Evolutionary conservation across 1,284 basidiomycete genomes (phyloP).

Genomic region (Moesziomyces aphidis): DNA sequence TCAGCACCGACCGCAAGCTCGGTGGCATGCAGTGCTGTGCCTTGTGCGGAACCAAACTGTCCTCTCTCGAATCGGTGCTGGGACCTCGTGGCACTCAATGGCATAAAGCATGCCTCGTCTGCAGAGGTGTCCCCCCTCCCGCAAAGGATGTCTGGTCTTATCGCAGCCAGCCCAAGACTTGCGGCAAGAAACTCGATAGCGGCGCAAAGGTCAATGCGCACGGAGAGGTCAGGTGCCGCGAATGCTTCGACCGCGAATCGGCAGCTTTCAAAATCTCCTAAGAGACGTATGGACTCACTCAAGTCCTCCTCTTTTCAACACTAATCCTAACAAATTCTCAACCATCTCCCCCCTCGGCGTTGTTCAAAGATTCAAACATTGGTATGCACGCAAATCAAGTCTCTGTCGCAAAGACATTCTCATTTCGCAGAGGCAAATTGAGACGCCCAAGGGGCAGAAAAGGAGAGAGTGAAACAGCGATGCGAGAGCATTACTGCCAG

Average conservation of each 20-base stretch:
- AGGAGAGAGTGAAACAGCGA: not conserved
- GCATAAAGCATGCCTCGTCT: slow-evolving; percentile 53
- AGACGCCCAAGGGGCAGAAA: not conserved
- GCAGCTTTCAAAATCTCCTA: slow-evolving; percentile 15
- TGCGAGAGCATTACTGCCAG: not conserved
- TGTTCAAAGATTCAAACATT: not conserved
- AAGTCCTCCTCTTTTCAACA: slow-evolving; percentile 1
- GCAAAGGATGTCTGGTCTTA: not conserved
- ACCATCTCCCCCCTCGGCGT: too few species aligned
- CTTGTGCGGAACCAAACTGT: slow-evolving; percentile 42
- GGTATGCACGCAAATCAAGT: not conserved
- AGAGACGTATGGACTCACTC: not conserved
- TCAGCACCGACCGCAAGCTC: not conserved
- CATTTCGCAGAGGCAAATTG: not conserved
- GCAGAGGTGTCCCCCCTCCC: slow-evolving; percentile 12
- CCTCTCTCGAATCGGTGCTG: slow-evolving; percentile 47
- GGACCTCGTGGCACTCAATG: slow-evolving; percentile 52
- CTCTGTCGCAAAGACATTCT: not conserved
- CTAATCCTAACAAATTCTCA: not conserved
- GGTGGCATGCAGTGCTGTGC: slow-evolving; percentile 55
- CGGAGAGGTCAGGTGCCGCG: slow-evolving; percentile 54
- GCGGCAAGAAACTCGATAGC: slow-evolving; percentile 52
- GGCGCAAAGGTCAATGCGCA: slow-evolving; percentile 52
- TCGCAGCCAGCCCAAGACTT: slow-evolving; percentile 1
- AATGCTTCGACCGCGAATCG: slow-evolving; percentile 47